Conservation (phyloP, 208 protist species). For the Trypanosoma congolense region DNA sequence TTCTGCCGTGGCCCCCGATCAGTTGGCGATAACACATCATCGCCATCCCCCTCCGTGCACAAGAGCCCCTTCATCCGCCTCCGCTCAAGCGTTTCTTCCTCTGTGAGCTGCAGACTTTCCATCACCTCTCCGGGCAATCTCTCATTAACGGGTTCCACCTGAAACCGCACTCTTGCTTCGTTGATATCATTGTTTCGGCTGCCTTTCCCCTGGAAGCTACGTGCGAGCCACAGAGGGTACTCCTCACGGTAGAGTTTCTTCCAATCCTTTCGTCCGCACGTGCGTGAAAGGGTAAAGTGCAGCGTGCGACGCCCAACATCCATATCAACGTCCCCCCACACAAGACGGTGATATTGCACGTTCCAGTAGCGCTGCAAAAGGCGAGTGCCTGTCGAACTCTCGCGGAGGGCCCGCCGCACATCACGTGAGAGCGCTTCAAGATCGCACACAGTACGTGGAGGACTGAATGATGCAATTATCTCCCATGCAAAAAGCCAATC, state of each 20-base stretch:
- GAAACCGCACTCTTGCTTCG: slow-evolving; percentile 48
- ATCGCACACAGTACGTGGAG: slow-evolving; percentile 42
- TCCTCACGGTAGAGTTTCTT: slow-evolving; percentile 62
- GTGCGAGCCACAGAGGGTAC: slow-evolving; percentile 56
- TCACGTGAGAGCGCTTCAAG: slow-evolving; percentile 50
- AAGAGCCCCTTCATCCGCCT: slow-evolving; percentile 33
- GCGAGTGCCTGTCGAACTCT: slow-evolving; percentile 32
- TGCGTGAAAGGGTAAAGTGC: slow-evolving; percentile 38
- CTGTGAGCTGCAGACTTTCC: slow-evolving; percentile 34
- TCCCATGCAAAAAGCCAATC: slow-evolving; percentile 70
- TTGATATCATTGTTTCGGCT: slow-evolving; percentile 56
- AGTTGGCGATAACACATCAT: slow-evolving; percentile 1
- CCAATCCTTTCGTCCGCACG: slow-evolving; percentile 55
- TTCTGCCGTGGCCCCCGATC: neutral
- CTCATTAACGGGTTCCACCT: slow-evolving; percentile 43
- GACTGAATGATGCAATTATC: slow-evolving; percentile 50
- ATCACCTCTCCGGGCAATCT: slow-evolving; percentile 40
- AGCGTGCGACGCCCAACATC: slow-evolving; percentile 9
- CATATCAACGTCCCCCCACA: slow-evolving; percentile 48
- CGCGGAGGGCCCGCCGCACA: slow-evolving; percentile 29
- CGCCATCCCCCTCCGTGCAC: slow-evolving; percentile 26
- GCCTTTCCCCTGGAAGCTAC: slow-evolving; percentile 39
- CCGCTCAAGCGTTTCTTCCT: slow-evolving; percentile 43
- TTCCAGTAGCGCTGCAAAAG: slow-evolving; percentile 87
- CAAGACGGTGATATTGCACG: slow-evolving; percentile 53